phyloP scores from a whole-genome alignment of 176 grass and related monocot genomes.

The Hordeum marinum region DNA sequence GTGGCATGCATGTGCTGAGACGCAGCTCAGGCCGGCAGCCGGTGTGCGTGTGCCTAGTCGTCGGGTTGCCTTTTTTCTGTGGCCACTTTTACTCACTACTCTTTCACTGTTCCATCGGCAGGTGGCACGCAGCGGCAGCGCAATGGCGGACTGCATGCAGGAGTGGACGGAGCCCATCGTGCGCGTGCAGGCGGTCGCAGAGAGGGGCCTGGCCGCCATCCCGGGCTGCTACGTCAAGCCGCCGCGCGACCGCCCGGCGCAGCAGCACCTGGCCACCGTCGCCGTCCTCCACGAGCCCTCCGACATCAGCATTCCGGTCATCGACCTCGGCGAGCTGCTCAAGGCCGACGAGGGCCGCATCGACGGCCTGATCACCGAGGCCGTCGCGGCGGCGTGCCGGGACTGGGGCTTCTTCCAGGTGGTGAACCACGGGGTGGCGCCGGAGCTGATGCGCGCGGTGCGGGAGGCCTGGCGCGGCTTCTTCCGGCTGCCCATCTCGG shows the following conservation, averaged over 20 bases:
- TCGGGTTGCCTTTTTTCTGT: not conserved
- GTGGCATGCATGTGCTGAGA: not conserved
- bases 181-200: conserved; percentile 68
- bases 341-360: not conserved
- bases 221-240: conserved; percentile 72
- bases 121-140: not conserved
- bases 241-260: conserved; percentile 45
- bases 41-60: not conserved
- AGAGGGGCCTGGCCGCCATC: conserved; percentile 58
- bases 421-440: conserved; percentile 68
- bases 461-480: conserved; percentile 65
- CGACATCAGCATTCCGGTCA: conserved; percentile 49
- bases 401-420: conserved; percentile 93
- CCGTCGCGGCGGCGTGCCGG: conserved; percentile 51
- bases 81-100: not conserved
- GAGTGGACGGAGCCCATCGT: conserved; percentile 81
- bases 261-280: not conserved
- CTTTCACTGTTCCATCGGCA: conserved; percentile 8
- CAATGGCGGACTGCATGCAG: conserved; percentile 44
- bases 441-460: conserved; percentile 48
- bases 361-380: conserved; percentile 20
- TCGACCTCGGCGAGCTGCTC: conserved; percentile 54
- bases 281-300: not conserved
- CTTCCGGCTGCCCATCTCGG: conserved; percentile 53
- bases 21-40: not conserved